Evolutionary conservation across 2,329 filamentous ascomycete species (phyloP), one percentile per base, ranked within the genome.

Genomic region (Didymella glomerata): DNA sequence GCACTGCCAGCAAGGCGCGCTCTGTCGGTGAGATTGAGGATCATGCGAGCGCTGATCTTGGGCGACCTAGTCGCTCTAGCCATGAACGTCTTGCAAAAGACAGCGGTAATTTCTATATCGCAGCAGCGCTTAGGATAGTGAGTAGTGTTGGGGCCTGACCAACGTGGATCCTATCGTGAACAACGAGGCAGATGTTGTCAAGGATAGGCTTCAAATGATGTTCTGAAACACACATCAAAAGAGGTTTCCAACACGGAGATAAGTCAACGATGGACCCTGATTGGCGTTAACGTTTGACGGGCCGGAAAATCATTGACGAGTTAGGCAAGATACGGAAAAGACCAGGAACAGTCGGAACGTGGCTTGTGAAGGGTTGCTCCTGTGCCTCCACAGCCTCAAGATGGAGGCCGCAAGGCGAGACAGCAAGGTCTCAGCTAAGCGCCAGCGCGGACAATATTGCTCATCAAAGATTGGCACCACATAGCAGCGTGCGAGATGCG

Each of bases 111-210:
- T 61, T 60, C 57, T 54, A 44, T 34, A 30, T 41, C 30, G 45
- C 56, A 24, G 48, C 22, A 61, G 53, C 62, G 50, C 53, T 50
- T 59, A 66, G 45, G 49, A 52, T 58, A 49, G 54, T 62, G 46
- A 54, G 54, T 32, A 46, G 47, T 51, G 54, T 61, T 57, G 59
- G 48, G 55, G 57, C 57, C 54, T 65, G 57, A 67, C 57, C 48
- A 48, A 70, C 65, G 65, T 70, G 67, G 70, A 67, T 51, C 68
- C 63, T 68, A 68, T 72, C 58, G 58, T 56, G 54, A 22, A 53
- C 48, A 57, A 59, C 53, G 57, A 65, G 54, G 61, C 65, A 58
- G 48, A 40, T 59, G 42, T 44, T 53, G 63, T 64, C 56, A 62
- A 61, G 56, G 62, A 60, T 54, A 34, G 44, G 60, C 45, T 59